Evolutionary conservation across 805 yeast genomes (phyloP), one percentile per base, ranked within the genome.

Genomic region (Ogataea corticis): DNA sequence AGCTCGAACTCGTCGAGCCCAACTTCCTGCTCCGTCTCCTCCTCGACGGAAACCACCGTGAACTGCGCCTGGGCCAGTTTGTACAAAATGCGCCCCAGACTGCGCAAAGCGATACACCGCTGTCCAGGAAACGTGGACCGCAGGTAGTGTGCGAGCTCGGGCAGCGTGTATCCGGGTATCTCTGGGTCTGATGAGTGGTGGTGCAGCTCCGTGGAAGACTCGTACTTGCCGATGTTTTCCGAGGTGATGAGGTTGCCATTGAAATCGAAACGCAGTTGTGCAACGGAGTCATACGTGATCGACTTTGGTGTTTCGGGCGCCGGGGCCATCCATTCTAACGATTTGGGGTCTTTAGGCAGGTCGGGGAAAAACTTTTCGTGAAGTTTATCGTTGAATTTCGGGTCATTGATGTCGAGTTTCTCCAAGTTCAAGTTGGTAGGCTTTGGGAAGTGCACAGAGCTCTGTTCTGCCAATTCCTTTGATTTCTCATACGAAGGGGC

Each of bases 151-250:
- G 85, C 84, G 41, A 94, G 71, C 61, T 94, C 99, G 0, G 79
- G 72, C 18, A 94, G 62, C 0, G 97, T 91, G 63, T 94, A 94
- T 0, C 99, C 99, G 0, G 98, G 96, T 42, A 91, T 71, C 36
- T 83, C 82, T 0, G 98, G 97, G 38, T 85, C 82, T 10, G 85
- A 88, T 0, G 97, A 77, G 65, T 94, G 99, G 62, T 94, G 98
- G 58, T 89, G 97, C 19, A 94, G 74, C 0, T 96, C 99, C 25
- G 80, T 70, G 10, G 49, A 29, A 9, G 36, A 48, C 6, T 50
- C 46, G 25, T 51, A 45, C 4, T 51, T 32, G 7, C 46, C 38
- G 7, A 59, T 46, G 42, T 56, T 59, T 29, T 56, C 62, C 3
- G 59, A 47, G 40, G 80, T 72, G 3, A 94, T 72, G 48, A 94